phyloP scores from a whole-genome alignment of 176 grass and related monocot species.

The Puccinellia tenuiflora region DNA sequence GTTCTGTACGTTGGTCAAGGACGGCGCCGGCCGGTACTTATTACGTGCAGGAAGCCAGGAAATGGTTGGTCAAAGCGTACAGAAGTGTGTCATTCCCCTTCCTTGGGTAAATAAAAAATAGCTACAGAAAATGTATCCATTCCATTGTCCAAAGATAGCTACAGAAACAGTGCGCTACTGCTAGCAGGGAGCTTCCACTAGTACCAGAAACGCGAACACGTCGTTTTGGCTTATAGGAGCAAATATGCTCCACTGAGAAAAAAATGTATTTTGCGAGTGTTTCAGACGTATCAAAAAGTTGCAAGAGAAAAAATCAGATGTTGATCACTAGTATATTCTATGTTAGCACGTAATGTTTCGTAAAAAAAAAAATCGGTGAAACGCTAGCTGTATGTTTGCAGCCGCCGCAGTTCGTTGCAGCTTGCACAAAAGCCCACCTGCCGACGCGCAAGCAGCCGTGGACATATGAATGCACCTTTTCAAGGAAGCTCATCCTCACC shows the following conservation, averaged over 20 bases:
- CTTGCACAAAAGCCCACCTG: constrained; percentile 14
- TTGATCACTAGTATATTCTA: too few species aligned
- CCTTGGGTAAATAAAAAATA: neutral
- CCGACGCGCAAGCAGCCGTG: constrained; percentile 1
- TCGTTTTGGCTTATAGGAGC: too few species aligned
- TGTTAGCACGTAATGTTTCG: too few species aligned
- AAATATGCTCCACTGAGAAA: too few species aligned
- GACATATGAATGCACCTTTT: neutral
- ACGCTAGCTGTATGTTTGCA: too few species aligned
- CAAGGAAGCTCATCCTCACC: neutral
- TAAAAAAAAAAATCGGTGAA: too few species aligned
- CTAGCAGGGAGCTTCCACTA: neutral
- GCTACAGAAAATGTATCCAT: neutral
- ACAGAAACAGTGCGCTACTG: neutral
- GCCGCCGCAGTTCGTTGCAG: neutral
- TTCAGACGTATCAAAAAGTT: too few species aligned
- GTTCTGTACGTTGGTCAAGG: neutral
- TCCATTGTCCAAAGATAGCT: too few species aligned
- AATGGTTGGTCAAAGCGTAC: constrained; percentile 6
- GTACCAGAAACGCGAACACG: too few species aligned
- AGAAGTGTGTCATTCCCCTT: neutral
- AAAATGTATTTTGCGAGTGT: too few species aligned
- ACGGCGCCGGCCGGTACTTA: constrained; percentile 17
- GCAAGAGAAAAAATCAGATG: too few species aligned
- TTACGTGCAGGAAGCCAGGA: constrained; percentile 4